Evolutionary conservation across 1,139 yeast genomes (phyloP), one percentile per base, ranked within the genome.

Genomic region (Yamadazyma oceani): DNA sequence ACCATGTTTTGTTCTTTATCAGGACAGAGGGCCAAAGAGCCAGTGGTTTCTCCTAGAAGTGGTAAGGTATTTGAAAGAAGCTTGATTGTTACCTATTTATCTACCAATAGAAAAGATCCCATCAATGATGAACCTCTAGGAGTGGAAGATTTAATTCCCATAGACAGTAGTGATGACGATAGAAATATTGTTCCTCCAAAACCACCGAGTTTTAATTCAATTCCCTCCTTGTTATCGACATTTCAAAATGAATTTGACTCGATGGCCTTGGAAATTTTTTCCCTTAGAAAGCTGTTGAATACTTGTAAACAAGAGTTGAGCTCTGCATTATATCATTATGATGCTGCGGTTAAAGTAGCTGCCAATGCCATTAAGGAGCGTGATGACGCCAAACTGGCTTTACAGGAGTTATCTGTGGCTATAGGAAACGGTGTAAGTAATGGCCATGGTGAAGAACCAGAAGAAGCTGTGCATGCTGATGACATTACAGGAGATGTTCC

Each of bases 241-340:
- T 78, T 90, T 46, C 97, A 89, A 57, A 80, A 81, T 42, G 96
- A 90, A 56, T 90, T 95, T 90, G 97, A 92, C 55, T 78, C 96
- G 0, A 60, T 86, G 42, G 88, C 94, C 26, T 64, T 90, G 39
- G 97, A 92, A 55, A 72, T 85, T 32, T 89, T 86, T 54, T 75
- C 82, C 23, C 64, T 90, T 43, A 71, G 94, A 45, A 85, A 85
- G 55, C 90, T 84, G 49, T 67, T 90, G 34, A 76, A 72, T 35
- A 66, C 68, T 25, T 74, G 92, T 2, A 73, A 85, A 44, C 79
- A 84, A 51, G 94, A 88, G 52, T 62, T 90, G 40, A 82, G 94
- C 30, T 64, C 85, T 4, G 83, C 95, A 0, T 64, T 89, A 28
- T 89, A 88, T 53, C 85, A 82, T 49, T 85, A 85, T 48, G 97